These are phyloP conservation scores for Ustilaginoidea virens DNA, from an alignment of 2,329 filamentous ascomycete genomes.

Conservation along the genomic window DNA sequence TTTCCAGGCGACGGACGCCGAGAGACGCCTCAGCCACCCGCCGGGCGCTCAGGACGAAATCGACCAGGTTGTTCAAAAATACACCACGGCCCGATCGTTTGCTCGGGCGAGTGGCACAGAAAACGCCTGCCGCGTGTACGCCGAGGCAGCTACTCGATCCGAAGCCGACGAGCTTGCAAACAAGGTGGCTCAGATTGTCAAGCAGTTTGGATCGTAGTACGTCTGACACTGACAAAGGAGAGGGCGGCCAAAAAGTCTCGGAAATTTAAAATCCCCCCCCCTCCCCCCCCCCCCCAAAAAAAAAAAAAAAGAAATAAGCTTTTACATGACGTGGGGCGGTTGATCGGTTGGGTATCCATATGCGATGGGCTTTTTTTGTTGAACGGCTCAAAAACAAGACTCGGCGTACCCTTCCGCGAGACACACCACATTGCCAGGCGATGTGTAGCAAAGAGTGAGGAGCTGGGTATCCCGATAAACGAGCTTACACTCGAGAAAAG, in stretches of 20 bases:
- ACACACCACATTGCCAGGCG: too few relatives aligned
- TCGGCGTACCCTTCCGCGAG: too few relatives aligned
- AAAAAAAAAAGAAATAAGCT: neutral
- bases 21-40: constrained; percentile 72
- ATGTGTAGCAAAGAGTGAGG: too few relatives aligned
- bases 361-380: too few relatives aligned
- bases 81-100: constrained; percentile 78
- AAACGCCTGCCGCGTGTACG: constrained; percentile 90
- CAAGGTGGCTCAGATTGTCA: constrained; percentile 64
- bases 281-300: neutral
- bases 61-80: constrained; percentile 76
- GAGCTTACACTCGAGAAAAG: too few relatives aligned
- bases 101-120: constrained; percentile 89
- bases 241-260: neutral
- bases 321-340: too few relatives aligned
- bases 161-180: constrained; percentile 85
- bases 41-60: constrained; percentile 71
- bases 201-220: constrained; percentile 31
- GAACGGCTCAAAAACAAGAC: too few relatives aligned
- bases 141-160: constrained; percentile 75
- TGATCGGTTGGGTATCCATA: too few relatives aligned
- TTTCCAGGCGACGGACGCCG: constrained; percentile 85
- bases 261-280: neutral
- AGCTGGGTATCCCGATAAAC: too few relatives aligned
- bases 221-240: neutral